Evolutionary conservation across 2,329 filamentous ascomycete genomes (phyloP).

Genomic region (Scedosporium minutisporum): DNA sequence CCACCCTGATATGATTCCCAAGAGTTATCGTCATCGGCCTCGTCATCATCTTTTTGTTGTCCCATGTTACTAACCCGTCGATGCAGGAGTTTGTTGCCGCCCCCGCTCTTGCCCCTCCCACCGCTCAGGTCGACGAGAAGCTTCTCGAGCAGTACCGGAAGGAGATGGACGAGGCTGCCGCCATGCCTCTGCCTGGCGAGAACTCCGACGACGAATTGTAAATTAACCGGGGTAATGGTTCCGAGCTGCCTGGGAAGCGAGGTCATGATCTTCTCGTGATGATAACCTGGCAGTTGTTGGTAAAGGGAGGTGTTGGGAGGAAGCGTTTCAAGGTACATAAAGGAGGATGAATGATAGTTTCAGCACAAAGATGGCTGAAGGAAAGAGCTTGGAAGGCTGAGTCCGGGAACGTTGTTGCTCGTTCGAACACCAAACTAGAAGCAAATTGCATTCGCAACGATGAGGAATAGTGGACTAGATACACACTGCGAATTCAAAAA

Average conservation of each 20-base stretch:
- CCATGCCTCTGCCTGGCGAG: slow-evolving; percentile 87
- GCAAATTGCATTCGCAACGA: neutral
- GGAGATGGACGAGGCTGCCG: slow-evolving; percentile 77
- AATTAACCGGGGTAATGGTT: slow-evolving; percentile 18
- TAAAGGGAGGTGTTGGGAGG: neutral
- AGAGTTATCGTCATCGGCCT: neutral
- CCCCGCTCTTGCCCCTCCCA: slow-evolving; percentile 86
- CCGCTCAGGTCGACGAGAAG: slow-evolving; percentile 76
- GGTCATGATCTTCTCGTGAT: slow-evolving; percentile 10
- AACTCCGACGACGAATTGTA: slow-evolving; percentile 67
- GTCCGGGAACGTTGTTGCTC: neutral
- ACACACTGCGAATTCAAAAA: neutral
- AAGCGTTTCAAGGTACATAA: neutral
- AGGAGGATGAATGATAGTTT: neutral
- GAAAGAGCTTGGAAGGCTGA: neutral
- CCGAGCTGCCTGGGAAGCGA: slow-evolving; percentile 7
- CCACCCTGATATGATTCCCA: neutral
- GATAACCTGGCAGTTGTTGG: slow-evolving; percentile 3
- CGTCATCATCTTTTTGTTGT: neutral
- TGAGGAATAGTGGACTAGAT: neutral
- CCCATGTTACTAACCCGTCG: slow-evolving; percentile 16
- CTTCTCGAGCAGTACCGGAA: slow-evolving; percentile 73
- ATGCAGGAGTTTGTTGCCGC: slow-evolving; percentile 89
- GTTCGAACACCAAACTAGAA: neutral
- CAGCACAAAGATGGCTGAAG: neutral